Conservation (phyloP, 2,329 filamentous ascomycete species). For the Talaromyces sp. region DNA sequence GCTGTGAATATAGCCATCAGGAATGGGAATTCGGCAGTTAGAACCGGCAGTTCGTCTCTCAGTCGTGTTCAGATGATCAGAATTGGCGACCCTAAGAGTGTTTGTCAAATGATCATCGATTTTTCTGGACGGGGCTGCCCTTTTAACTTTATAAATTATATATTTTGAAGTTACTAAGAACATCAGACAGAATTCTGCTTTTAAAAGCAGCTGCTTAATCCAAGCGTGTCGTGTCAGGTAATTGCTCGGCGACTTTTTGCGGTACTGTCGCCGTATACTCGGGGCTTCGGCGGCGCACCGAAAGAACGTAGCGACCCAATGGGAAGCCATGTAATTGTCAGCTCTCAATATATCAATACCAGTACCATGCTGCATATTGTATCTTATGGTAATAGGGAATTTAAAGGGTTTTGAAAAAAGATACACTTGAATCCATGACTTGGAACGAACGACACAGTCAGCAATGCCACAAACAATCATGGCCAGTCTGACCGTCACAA, state of each 20-base stretch:
- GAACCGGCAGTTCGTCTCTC: neutral
- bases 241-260: neutral
- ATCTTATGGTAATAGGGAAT: too few species aligned
- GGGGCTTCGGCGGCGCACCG: neutral
- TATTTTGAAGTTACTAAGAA: too few species aligned
- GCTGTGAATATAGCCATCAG: neutral
- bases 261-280: neutral
- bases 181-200: too few species aligned
- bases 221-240: neutral
- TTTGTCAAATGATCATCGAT: neutral
- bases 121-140: too few species aligned
- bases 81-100: neutral
- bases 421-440: neutral
- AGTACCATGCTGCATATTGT: neutral
- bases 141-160: too few species aligned
- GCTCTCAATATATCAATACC: neutral
- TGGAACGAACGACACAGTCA: neutral
- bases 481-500: neutral
- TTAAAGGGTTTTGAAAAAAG: neutral
- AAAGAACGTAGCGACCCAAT: neutral
- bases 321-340: neutral
- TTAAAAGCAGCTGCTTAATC: too few species aligned
- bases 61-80: neutral
- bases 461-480: conserved; percentile 1
- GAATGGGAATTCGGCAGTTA: neutral